Percentiles rank a stretch among this genome's conserved stretches.
These are phyloP conservation scores for Amanita inopinata DNA, from an alignment of 768 basidiomycete species.

Conservation along the genomic window DNA sequence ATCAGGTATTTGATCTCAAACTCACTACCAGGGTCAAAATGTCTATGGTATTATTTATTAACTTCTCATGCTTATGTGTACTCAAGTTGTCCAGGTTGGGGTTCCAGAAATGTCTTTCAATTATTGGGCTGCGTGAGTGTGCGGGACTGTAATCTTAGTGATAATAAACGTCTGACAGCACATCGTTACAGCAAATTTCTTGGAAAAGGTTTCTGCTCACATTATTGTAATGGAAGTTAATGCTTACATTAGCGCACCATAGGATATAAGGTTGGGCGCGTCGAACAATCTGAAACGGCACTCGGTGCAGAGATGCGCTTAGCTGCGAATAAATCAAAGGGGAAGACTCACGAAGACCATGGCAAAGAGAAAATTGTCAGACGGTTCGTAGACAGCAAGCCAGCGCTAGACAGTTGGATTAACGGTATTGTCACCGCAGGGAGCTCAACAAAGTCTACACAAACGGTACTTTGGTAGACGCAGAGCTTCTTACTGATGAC, in stretches of 20 bases:
- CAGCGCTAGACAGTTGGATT: background rate
- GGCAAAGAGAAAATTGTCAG: slow-evolving; percentile 85
- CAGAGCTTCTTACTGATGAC: slow-evolving; percentile 80
- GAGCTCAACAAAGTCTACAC: slow-evolving; percentile 96
- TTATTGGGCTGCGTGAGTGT: slow-evolving; percentile 77
- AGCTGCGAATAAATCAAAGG: slow-evolving; percentile 55
- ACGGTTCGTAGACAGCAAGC: slow-evolving; percentile 31
- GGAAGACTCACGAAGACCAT: slow-evolving; percentile 44
- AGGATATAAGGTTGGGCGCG: slow-evolving; percentile 93
- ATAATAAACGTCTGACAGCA: too few relatives aligned
- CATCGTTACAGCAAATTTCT: slow-evolving; percentile 75
- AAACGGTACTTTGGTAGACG: slow-evolving; percentile 91
- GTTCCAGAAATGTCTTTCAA: slow-evolving; percentile 93
- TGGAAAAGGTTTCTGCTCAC: slow-evolving; percentile 46
- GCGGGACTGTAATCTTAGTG: background rate
- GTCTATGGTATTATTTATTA: slow-evolving; percentile 72
- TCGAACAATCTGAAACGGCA: slow-evolving; percentile 95
- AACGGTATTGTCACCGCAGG: slow-evolving; percentile 19
- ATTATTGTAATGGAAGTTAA: background rate
- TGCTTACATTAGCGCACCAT: background rate
- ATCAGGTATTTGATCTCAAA: slow-evolving; percentile 93
- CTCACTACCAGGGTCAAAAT: slow-evolving; percentile 90
- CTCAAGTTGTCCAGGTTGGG: slow-evolving; percentile 52
- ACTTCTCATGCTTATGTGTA: slow-evolving; percentile 1
- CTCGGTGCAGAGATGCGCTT: slow-evolving; percentile 95